Evolutionary conservation across 352 stramenopile species (phyloP).

Genomic region (Globisporangium cederbergense): DNA sequence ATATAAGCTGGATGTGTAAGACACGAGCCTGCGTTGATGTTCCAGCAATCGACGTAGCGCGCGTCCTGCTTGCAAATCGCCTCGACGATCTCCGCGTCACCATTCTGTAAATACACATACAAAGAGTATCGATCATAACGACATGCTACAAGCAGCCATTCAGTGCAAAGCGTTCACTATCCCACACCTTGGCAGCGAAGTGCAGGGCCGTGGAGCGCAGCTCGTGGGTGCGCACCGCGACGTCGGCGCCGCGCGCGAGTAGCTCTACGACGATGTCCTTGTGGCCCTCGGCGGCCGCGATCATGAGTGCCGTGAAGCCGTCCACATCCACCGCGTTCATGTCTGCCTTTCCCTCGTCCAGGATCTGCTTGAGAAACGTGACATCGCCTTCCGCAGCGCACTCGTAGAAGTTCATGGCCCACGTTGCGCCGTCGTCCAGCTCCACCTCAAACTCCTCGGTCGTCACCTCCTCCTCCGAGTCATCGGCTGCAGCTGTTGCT

Average conservation of each 20-base stretch:
- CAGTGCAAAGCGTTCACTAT: not conserved
- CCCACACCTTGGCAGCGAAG: conserved; percentile 69
- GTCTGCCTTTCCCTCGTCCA: conserved; percentile 52
- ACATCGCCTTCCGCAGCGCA: conserved; percentile 70
- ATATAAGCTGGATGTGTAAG: not conserved
- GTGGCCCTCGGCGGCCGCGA: conserved; percentile 73
- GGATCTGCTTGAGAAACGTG: conserved; percentile 50
- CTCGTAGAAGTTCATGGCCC: conserved; percentile 69
- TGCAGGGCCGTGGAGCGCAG: conserved; percentile 73
- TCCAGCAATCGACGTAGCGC: conserved; percentile 57
- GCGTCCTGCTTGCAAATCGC: conserved; percentile 66
- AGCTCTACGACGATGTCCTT: conserved; percentile 50
- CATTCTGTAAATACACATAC: conserved; percentile 35
- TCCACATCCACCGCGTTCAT: conserved; percentile 79
- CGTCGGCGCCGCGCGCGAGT: conserved; percentile 52
- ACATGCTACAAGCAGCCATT: not conserved
- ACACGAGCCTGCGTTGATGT: conserved; percentile 50
- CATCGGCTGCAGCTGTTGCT: conserved; percentile 5
- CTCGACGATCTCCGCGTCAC: conserved; percentile 57
- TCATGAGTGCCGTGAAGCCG: conserved; percentile 84
- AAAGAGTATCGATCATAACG: not conserved
- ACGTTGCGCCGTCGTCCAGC: conserved; percentile 49
- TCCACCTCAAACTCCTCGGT: conserved; percentile 69
- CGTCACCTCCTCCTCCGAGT: conserved; percentile 51
- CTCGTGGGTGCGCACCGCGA: conserved; percentile 64